phyloP scores from a whole-genome alignment of 192 early-diverging fungal genomes.

The Spizellomyces punctatus region DNA sequence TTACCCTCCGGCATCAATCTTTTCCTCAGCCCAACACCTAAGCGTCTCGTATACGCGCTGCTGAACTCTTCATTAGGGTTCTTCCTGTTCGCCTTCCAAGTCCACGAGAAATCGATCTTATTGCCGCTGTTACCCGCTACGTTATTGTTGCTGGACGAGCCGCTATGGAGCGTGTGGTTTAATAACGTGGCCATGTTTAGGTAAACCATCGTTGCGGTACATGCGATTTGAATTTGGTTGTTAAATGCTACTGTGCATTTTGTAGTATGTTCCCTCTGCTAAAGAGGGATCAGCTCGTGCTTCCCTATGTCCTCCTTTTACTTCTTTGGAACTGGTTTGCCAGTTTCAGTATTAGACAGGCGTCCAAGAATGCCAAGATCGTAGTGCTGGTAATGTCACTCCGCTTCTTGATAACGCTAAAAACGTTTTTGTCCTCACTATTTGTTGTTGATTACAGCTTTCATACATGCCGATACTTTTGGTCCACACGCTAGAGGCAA shows the following conservation, averaged over 20 bases:
- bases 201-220: slow-evolving; percentile 28
- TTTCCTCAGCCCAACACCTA: slow-evolving; percentile 54
- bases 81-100: slow-evolving; percentile 96
- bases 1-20: slow-evolving; percentile 75
- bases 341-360: slow-evolving; percentile 19
- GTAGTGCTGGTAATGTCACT: slow-evolving; percentile 4
- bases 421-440: slow-evolving; percentile 5
- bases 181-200: slow-evolving; percentile 81
- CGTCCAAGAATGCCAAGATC: background rate
- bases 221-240: background rate
- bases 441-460: slow-evolving; percentile 27
- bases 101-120: slow-evolving; percentile 97
- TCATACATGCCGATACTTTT: slow-evolving; percentile 53
- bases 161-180: slow-evolving; percentile 64
- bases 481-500: slow-evolving; percentile 62
- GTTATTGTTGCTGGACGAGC: slow-evolving; percentile 73
- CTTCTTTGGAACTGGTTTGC: slow-evolving; percentile 78
- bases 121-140: slow-evolving; percentile 79
- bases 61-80: slow-evolving; percentile 83
- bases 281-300: slow-evolving; percentile 66
- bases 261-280: slow-evolving; percentile 86
- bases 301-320: slow-evolving; percentile 72
- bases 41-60: slow-evolving; percentile 69
- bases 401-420: background rate
- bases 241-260: background rate